Evolutionary conservation across 768 basidiomycete species (phyloP).

Genomic region (Mrakia frigida): DNA sequence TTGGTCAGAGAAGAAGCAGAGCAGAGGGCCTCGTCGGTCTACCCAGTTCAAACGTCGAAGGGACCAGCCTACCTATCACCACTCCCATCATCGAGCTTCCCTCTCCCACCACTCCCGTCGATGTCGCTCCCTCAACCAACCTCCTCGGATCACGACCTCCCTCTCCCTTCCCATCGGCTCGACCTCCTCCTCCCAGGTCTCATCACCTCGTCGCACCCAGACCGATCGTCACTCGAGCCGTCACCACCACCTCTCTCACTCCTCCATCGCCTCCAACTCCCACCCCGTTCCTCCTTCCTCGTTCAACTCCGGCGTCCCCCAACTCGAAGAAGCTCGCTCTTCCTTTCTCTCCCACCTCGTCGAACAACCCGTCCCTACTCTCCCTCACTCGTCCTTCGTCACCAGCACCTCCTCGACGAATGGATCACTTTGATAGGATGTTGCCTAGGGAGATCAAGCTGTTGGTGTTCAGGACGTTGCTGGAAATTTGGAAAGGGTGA

Average conservation of each 20-base stretch:
- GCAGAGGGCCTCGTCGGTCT: background rate
- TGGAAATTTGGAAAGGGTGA: slow-evolving; percentile 58
- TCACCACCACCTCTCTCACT: background rate
- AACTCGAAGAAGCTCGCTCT: background rate
- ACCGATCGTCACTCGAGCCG: background rate
- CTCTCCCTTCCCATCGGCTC: background rate
- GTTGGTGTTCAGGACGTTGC: slow-evolving; percentile 54
- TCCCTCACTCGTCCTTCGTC: background rate
- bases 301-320: background rate
- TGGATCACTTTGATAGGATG: slow-evolving; percentile 37
- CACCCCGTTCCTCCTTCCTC: background rate
- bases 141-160: background rate
- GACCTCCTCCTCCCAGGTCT: background rate
- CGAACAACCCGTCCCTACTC: slow-evolving; percentile 4
- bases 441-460: slow-evolving; percentile 69
- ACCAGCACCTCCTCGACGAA: background rate
- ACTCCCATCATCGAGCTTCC: too few species aligned
- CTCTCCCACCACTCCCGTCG: too few species aligned
- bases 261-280: background rate
- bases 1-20: background rate
- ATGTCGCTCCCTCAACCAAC: background rate
- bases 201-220: background rate
- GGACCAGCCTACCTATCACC: background rate
- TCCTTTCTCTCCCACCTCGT: background rate
- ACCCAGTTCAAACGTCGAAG: background rate